Evolutionary conservation across 495 filamentous ascomycete species (phyloP).

Genomic region (Aspergillus sclerotioniger): DNA sequence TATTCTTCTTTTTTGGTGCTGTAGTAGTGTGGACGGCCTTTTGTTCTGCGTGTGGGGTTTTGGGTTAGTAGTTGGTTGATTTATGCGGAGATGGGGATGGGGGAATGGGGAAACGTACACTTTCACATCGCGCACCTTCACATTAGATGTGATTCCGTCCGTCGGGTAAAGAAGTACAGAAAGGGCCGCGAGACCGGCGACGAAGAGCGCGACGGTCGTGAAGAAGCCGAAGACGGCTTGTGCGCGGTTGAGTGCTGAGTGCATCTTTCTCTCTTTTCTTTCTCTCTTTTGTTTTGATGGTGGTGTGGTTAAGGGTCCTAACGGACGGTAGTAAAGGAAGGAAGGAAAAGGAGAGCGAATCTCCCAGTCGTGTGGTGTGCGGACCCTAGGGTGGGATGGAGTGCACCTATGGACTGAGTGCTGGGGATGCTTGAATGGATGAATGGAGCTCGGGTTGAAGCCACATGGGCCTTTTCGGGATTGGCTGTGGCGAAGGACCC

Average conservation of each 20-base stretch:
- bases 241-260: slow-evolving; percentile 75
- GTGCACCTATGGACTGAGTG: no score
- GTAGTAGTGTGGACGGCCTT: slow-evolving; percentile 92
- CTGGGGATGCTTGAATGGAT: no score
- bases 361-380: no score
- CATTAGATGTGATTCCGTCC: slow-evolving; percentile 60
- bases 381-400: no score
- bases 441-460: slow-evolving; percentile 32
- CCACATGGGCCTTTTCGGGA: slow-evolving; percentile 36
- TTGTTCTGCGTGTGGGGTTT: slow-evolving; percentile 57
- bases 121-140: slow-evolving; percentile 76
- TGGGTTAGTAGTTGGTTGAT: not conserved
- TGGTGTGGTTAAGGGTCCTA: not conserved
- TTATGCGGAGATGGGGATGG: not conserved
- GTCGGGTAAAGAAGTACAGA: slow-evolving; percentile 69
- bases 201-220: slow-evolving; percentile 84
- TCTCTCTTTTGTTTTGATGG: not conserved
- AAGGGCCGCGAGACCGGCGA: slow-evolving; percentile 73
- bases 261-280: slow-evolving; percentile 47
- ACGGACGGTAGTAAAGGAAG: not conserved
- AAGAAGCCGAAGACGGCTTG: slow-evolving; percentile 98
- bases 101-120: slow-evolving; percentile 58
- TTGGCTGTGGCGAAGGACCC: not conserved
- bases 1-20: slow-evolving; percentile 89
- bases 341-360: not conserved